These are phyloP conservation scores for Eucalyptus sp. DNA, from an alignment of 345 rosid species.

Conservation along the genomic window DNA sequence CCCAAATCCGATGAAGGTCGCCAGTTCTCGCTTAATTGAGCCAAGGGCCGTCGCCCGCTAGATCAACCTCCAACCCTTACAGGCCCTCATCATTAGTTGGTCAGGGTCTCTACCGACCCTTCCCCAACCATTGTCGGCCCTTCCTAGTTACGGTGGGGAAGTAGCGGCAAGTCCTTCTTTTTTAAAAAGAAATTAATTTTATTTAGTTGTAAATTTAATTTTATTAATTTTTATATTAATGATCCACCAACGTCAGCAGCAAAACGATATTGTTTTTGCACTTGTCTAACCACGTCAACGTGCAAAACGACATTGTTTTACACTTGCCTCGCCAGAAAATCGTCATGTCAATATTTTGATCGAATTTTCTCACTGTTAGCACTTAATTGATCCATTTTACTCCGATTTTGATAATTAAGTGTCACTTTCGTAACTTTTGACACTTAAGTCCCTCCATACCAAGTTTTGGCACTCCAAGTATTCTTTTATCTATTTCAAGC, in stretches of 20 bases:
- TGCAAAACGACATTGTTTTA: too few relatives aligned
- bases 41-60: accelerated
- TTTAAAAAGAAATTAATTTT: too few relatives aligned
- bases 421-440: too few relatives aligned
- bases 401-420: too few relatives aligned
- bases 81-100: accelerated
- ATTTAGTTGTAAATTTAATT: too few relatives aligned
- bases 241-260: accelerated
- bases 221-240: too few relatives aligned
- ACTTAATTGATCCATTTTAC: accelerated
- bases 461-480: too few relatives aligned
- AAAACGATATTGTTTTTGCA: accelerated
- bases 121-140: too few relatives aligned
- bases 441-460: accelerated
- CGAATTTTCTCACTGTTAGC: accelerated
- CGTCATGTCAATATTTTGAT: accelerated
- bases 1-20: accelerated
- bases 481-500: background rate
- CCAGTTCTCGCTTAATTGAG: too few relatives aligned
- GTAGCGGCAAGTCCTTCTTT: too few relatives aligned
- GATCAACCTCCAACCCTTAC: too few relatives aligned
- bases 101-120: accelerated
- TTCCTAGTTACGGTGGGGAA: too few relatives aligned
- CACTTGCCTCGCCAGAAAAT: accelerated
- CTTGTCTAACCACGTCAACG: accelerated